Base-by-base conservation (phyloP, 2,329 filamentous ascomycete genomes). In the Chaetomiaceae sp. region DNA sequence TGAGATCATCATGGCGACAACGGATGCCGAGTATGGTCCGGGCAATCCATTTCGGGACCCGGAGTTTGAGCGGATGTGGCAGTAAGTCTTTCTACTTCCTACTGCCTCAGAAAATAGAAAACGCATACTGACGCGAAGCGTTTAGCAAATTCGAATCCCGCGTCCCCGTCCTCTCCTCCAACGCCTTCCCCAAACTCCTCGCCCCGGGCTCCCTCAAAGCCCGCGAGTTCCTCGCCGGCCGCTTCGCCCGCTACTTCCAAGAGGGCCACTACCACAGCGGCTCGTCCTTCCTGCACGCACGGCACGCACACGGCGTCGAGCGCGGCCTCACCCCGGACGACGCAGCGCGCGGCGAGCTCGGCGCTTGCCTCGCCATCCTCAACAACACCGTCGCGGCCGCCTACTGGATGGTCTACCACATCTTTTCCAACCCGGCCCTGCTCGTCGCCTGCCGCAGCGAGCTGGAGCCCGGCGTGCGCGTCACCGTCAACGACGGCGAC, bases 331-430 rank as follows among this genome's bases (percentile, higher is more conserved):
- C 59, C 2, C 37, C 61, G 0, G 49, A 54, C 2, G 71, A 73
- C 53, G 65, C 69, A 6, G 70, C 67, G 10, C 65, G 66, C 20
- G 65, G 69, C 48, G 70, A 74, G 51, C 64, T 70, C 40, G 71
- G 66, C 5, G 63, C 64, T 0, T 60, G 64, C 0, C 59, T 73
- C 47, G 72, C 66, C 0, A 61, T 71, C 38, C 59, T 74, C 6
- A 64, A 63, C 36, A 75, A 71, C 51, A 71, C 67, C 0, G 58
- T 64, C 0, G 67, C 69, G 2, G 61, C 70, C 0, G 38, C 65
- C 0, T 74, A 73, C 55, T 75, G 72, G 73, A 58, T 67, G 4
- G 30, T 71, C 2, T 69, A 65, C 27, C 65, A 69, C 44, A 58
- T 74, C 11, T 65, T 66, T 30, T 69, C 71, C 0, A 52, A 69